These are phyloP conservation scores for Porogramme epimiltina DNA, from an alignment of 1,284 basidiomycete species.

Conservation along the genomic window DNA sequence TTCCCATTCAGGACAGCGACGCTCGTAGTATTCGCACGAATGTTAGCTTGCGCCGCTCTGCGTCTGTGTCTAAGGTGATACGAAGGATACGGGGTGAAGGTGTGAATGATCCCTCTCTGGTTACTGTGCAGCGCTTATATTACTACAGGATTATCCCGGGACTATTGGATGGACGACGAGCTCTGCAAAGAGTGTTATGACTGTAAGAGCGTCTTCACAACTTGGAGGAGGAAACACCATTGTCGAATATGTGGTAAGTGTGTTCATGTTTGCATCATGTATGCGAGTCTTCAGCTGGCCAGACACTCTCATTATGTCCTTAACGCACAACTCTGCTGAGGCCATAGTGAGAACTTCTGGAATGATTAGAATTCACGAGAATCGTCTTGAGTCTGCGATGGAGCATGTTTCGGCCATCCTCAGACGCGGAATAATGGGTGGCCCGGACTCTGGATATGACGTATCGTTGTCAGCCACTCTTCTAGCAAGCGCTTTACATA, in stretches of 20 bases:
- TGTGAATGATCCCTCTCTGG: slow-evolving; percentile 21
- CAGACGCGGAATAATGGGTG: too few species aligned
- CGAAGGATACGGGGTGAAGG: slow-evolving; percentile 86
- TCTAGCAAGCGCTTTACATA: neutral
- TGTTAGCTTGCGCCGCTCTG: slow-evolving; percentile 69
- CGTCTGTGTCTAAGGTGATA: slow-evolving; percentile 88
- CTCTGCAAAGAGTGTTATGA: slow-evolving; percentile 95
- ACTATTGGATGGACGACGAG: slow-evolving; percentile 99
- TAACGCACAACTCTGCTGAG: too few species aligned
- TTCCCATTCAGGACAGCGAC: slow-evolving; percentile 78
- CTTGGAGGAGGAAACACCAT: slow-evolving; percentile 93
- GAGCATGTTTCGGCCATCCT: too few species aligned
- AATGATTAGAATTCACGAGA: too few species aligned
- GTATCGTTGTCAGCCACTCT: too few species aligned
- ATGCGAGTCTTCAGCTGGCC: too few species aligned
- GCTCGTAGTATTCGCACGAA: slow-evolving; percentile 76
- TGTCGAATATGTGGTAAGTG: slow-evolving; percentile 84
- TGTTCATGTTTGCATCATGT: neutral
- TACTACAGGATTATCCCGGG: slow-evolving; percentile 69
- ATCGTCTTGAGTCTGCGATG: too few species aligned
- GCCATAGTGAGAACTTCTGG: too few species aligned
- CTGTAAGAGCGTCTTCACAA: slow-evolving; percentile 88
- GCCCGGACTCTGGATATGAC: too few species aligned
- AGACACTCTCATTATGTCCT: too few species aligned
- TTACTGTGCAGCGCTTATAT: slow-evolving; percentile 5